These are phyloP conservation scores for Hypoxylon sp. DNA, from an alignment of 2,329 filamentous ascomycete species.

Conservation along the genomic window DNA sequence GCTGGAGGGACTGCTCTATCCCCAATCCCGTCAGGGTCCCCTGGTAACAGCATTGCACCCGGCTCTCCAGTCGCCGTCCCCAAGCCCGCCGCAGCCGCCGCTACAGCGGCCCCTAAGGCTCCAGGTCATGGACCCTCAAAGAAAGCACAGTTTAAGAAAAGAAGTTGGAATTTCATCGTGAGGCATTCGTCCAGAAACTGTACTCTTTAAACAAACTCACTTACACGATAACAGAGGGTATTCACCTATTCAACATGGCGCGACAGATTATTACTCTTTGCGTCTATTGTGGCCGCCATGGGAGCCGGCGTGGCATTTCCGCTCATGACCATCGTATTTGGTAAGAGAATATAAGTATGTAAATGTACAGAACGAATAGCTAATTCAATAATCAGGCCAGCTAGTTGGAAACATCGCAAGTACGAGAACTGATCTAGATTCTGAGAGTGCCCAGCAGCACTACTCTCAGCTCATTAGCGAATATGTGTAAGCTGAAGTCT, in stretches of 20 bases:
- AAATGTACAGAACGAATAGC: slow-evolving; percentile 12
- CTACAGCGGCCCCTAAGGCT: slow-evolving; percentile 15
- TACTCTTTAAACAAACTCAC: neutral
- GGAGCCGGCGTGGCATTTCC: slow-evolving; percentile 44
- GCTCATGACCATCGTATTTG: slow-evolving; percentile 66
- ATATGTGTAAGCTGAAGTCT: slow-evolving; percentile 51
- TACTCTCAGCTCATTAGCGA: slow-evolving; percentile 51
- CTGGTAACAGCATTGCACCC: slow-evolving; percentile 26
- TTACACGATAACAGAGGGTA: slow-evolving; percentile 39
- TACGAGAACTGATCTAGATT: slow-evolving; percentile 29
- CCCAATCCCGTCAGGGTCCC: slow-evolving; percentile 34
- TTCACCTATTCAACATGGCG: slow-evolving; percentile 43
- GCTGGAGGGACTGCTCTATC: slow-evolving; percentile 26
- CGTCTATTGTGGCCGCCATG: slow-evolving; percentile 38
- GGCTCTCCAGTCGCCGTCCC: slow-evolving; percentile 19
- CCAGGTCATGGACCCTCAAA: slow-evolving; percentile 22
- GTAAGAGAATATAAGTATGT: slow-evolving; percentile 41
- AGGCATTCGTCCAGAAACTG: slow-evolving; percentile 1
- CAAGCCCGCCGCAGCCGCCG: slow-evolving; percentile 12
- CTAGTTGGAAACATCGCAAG: slow-evolving; percentile 58
- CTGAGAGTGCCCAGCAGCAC: slow-evolving; percentile 33
- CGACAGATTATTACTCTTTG: slow-evolving; percentile 38
- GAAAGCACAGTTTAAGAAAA: slow-evolving; percentile 31
- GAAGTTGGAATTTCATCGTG: slow-evolving; percentile 38
- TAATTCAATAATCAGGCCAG: slow-evolving; percentile 44